Conservation (phyloP, 2,329 filamentous ascomycete species). For the Penicillium digitatum region DNA sequence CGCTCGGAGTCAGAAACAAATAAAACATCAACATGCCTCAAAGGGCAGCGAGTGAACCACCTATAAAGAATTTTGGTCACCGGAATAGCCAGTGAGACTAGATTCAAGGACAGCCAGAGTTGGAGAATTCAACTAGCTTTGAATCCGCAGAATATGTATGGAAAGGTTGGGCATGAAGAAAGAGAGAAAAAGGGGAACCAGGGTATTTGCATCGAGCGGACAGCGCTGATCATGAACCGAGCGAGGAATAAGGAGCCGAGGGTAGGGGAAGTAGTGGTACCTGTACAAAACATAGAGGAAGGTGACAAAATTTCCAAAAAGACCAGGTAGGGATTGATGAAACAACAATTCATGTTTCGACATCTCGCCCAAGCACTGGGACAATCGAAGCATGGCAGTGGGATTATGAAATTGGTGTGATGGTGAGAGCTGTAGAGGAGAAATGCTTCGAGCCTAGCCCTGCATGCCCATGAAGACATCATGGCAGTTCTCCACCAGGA, state of each 20-base stretch:
- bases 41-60: constrained; percentile 11
- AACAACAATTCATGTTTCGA: not conserved
- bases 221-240: constrained; percentile 27
- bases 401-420: not conserved
- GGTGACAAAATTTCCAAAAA: not conserved
- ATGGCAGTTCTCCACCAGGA: constrained; percentile 84
- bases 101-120: not conserved
- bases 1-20: constrained; percentile 11
- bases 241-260: not conserved
- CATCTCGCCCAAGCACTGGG: not conserved
- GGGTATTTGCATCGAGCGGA: constrained; percentile 34
- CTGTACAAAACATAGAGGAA: constrained; percentile 2
- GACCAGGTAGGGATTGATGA: not conserved
- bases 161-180: constrained; percentile 13
- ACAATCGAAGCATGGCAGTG: not conserved
- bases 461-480: constrained; percentile 62
- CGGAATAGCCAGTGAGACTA: not conserved
- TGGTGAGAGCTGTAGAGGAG: not conserved
- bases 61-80: constrained; percentile 10
- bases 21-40: not conserved
- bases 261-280: constrained; percentile 2
- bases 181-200: constrained; percentile 17
- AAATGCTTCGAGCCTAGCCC: constrained; percentile 12
- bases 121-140: constrained; percentile 28
- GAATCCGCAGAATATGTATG: constrained; percentile 32